These are phyloP conservation scores for Gossypium aridum DNA, from an alignment of 441 rosid genomes.

Conservation along the genomic window DNA sequence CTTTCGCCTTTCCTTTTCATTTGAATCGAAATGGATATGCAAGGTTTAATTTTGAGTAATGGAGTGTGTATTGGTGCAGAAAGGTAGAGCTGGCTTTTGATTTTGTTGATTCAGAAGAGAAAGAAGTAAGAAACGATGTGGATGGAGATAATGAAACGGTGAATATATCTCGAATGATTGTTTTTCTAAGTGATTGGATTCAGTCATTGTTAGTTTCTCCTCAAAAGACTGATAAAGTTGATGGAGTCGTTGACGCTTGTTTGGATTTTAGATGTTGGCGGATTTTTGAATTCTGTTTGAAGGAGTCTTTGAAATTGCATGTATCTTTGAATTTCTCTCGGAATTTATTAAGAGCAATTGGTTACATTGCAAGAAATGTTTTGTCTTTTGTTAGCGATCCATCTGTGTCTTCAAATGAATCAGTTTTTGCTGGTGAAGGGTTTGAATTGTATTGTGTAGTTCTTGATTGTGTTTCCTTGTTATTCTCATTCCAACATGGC, in stretches of 20 bases:
- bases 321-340: constrained; percentile 50
- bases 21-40: background rate
- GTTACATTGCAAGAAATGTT: constrained; percentile 33
- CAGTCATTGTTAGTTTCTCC: constrained; percentile 52
- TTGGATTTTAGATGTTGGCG: constrained; percentile 83
- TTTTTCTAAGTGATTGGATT: constrained; percentile 73
- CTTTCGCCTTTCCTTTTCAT: background rate
- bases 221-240: constrained; percentile 34
- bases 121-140: constrained; percentile 21
- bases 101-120: constrained; percentile 36
- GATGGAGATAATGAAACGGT: constrained; percentile 56
- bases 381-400: constrained; percentile 27
- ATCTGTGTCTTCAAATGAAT: constrained; percentile 21
- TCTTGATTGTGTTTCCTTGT: constrained; percentile 53
- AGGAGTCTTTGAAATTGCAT: constrained; percentile 45
- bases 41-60: constrained; percentile 3
- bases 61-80: constrained; percentile 39
- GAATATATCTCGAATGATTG: constrained; percentile 45
- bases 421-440: constrained; percentile 31
- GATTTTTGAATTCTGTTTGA: constrained; percentile 67
- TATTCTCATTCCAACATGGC: constrained; percentile 56
- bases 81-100: constrained; percentile 60
- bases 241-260: constrained; percentile 30
- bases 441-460: constrained; percentile 41
- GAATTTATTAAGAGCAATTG: constrained; percentile 53